phyloP scores from a whole-genome alignment of 441 rosid species.

The Gossypium armourianum region DNA sequence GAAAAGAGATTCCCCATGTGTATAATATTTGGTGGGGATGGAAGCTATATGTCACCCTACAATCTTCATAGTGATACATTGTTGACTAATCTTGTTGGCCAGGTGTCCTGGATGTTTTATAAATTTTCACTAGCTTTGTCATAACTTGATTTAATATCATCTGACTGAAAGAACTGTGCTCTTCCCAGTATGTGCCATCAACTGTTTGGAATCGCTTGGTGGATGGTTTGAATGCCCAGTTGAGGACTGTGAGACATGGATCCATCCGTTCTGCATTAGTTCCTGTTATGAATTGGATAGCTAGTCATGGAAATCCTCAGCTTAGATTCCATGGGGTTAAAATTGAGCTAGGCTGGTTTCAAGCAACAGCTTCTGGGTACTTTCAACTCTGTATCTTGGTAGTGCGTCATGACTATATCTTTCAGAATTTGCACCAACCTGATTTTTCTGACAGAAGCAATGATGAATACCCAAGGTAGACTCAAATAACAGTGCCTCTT shows the following conservation, averaged over 20 bases:
- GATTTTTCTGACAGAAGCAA: constrained; percentile 35
- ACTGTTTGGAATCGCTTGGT: constrained; percentile 88
- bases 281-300: constrained; percentile 78
- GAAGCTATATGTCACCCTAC: constrained; percentile 96
- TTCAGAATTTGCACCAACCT: constrained; percentile 30
- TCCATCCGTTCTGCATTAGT: constrained; percentile 69
- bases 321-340: constrained; percentile 82
- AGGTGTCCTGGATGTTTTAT: constrained; percentile 39
- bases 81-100: constrained; percentile 84
- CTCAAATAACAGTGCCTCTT: not conserved
- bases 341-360: constrained; percentile 91
- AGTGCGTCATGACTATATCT: constrained; percentile 49
- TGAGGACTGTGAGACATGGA: constrained; percentile 86
- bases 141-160: constrained; percentile 5
- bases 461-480: constrained; percentile 54
- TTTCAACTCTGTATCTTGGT: constrained; percentile 88
- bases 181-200: constrained; percentile 67
- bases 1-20: constrained; percentile 92
- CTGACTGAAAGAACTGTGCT: constrained; percentile 20
- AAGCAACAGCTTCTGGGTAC: constrained; percentile 92
- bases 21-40: constrained; percentile 87
- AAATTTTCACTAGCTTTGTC: constrained; percentile 7
- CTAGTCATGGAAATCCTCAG: constrained; percentile 81
- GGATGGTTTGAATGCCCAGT: constrained; percentile 87
- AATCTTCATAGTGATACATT: constrained; percentile 67